Evolutionary conservation across 2,329 filamentous ascomycete genomes (phyloP).

Genomic region (Colletotrichum endophyticum): DNA sequence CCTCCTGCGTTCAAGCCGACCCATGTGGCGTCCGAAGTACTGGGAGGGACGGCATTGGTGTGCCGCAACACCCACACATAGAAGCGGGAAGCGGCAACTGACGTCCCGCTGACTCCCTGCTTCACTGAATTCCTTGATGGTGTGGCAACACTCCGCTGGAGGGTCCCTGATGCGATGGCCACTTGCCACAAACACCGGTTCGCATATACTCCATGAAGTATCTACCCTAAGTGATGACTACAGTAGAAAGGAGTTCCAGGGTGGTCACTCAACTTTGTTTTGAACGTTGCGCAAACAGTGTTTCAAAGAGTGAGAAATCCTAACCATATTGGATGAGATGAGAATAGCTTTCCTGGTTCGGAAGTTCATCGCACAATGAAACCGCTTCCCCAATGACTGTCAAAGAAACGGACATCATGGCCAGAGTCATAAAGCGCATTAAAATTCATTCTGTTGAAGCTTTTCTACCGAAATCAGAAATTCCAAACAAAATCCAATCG

Average conservation of each 20-base stretch:
- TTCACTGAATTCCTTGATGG: neutral
- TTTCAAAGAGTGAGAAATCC: neutral
- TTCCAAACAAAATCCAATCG: neutral
- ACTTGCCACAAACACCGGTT: neutral
- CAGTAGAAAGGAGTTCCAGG: neutral
- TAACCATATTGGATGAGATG: neutral
- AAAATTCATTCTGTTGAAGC: neutral
- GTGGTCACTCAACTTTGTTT: neutral
- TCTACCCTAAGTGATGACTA: neutral
- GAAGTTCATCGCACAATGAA: neutral
- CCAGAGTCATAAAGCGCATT: neutral
- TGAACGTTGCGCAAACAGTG: neutral
- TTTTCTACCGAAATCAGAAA: neutral
- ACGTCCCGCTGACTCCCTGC: neutral
- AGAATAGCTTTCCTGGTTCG: neutral
- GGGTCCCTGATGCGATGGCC: neutral
- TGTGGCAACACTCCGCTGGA: neutral
- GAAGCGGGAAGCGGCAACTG: neutral
- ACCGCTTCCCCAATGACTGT: neutral
- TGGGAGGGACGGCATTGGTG: neutral
- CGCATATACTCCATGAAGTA: neutral
- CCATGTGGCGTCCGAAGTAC: neutral
- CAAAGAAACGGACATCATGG: neutral
- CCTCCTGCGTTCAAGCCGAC: neutral
- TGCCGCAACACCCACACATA: neutral